These are phyloP conservation scores for Pythium insidiosum DNA, from an alignment of 352 stramenopile genomes.

Conservation along the genomic window DNA sequence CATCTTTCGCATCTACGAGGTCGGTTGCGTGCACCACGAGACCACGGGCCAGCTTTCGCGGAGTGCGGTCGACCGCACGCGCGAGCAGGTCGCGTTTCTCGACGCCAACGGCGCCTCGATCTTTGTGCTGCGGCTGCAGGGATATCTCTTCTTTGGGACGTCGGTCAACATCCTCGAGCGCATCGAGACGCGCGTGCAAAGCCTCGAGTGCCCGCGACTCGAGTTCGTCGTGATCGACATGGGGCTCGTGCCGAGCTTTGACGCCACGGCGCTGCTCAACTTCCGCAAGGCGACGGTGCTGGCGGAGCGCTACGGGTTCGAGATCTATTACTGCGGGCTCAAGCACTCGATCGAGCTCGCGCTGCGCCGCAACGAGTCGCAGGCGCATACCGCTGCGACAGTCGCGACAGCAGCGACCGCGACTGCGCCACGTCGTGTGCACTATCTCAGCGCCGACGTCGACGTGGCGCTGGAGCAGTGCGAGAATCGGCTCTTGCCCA, in stretches of 20 bases:
- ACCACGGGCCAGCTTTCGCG: conserved; percentile 53
- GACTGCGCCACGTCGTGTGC: no score
- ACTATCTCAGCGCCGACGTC: conserved; percentile 10
- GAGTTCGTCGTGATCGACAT: conserved; percentile 73
- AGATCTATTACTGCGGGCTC: conserved; percentile 75
- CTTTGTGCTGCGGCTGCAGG: conserved; percentile 68
- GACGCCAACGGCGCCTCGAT: conserved; percentile 45
- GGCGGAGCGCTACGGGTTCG: conserved; percentile 56
- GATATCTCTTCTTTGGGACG: conserved; percentile 78
- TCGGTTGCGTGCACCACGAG: conserved; percentile 73
- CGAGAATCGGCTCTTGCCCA: conserved; percentile 47
- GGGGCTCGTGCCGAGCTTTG: conserved; percentile 66
- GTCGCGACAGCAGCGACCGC: no score
- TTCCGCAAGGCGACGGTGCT: conserved; percentile 59
- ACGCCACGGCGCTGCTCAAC: conserved; percentile 68
- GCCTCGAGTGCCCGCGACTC: conserved; percentile 45
- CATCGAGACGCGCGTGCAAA: conserved; percentile 63
- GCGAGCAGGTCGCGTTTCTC: conserved; percentile 46
- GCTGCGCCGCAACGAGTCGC: conserved; percentile 9
- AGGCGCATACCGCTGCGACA: not conserved
- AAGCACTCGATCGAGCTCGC: conserved; percentile 19
- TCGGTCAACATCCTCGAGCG: conserved; percentile 71
- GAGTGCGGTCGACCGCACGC: conserved; percentile 59
- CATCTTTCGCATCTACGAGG: conserved; percentile 70
- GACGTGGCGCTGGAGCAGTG: conserved; percentile 59